phyloP scores from a whole-genome alignment of 768 basidiomycete genomes.

The Melanogaster broomeanus region DNA sequence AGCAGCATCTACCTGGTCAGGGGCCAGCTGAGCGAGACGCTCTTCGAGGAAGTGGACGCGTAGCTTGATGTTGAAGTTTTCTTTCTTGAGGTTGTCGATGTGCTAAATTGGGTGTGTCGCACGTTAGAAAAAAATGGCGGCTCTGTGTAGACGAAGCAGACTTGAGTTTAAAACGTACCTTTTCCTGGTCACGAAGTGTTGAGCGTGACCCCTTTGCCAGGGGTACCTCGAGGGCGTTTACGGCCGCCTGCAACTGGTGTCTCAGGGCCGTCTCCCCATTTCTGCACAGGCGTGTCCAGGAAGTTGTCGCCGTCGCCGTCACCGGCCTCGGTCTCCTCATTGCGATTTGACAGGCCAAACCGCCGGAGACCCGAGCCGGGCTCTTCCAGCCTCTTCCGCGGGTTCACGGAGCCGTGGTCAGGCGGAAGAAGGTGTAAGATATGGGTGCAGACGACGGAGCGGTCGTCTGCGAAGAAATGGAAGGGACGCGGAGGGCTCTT shows the following conservation, averaged over 20 bases:
- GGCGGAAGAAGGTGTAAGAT: constrained; percentile 54
- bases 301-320: constrained; percentile 46
- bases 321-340: constrained; percentile 40
- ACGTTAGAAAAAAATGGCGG: not conserved
- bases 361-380: constrained; percentile 42
- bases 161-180: constrained; percentile 48
- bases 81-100: constrained; percentile 93
- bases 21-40: constrained; percentile 83
- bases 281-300: constrained; percentile 54
- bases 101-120: constrained; percentile 52
- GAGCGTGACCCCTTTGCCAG: constrained; percentile 47
- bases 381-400: constrained; percentile 43
- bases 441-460: constrained; percentile 52
- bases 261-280: constrained; percentile 52
- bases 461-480: constrained; percentile 52
- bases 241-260: constrained; percentile 53
- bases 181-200: constrained; percentile 96
- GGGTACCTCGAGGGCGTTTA: constrained; percentile 41
- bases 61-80: constrained; percentile 95
- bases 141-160: not conserved
- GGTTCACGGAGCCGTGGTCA: constrained; percentile 27
- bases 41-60: constrained; percentile 96
- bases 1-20: constrained; percentile 90
- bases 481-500: constrained; percentile 45
- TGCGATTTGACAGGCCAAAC: constrained; percentile 31